A percentile compares a stretch with the other conserved stretches of the same genome.
These are phyloP conservation scores for Adansonia madagascariensis DNA, from an alignment of 441 rosid species.

Conservation along the genomic window DNA sequence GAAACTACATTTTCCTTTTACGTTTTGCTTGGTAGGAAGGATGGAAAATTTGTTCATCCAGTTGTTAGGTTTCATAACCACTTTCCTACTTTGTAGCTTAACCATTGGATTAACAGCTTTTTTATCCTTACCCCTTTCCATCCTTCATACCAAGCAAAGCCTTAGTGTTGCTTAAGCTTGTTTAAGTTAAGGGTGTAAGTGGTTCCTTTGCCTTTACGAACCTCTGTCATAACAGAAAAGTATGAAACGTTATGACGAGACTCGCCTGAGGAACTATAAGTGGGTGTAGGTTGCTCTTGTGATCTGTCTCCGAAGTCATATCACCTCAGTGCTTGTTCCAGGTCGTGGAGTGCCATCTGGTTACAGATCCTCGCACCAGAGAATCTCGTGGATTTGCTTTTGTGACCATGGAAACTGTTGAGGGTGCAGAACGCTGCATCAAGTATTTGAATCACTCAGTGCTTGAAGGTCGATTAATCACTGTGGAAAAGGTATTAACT, in stretches of 20 bases:
- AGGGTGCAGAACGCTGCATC: slow-evolving; percentile 50
- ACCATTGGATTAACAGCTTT: too few relatives aligned
- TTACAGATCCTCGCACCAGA: slow-evolving; percentile 46
- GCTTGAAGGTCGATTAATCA: slow-evolving; percentile 53
- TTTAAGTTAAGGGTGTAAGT: background rate
- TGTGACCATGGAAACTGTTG: slow-evolving; percentile 47
- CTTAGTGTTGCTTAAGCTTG: background rate
- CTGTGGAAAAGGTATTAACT: slow-evolving; percentile 50
- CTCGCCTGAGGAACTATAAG: background rate
- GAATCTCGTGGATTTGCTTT: slow-evolving; percentile 58
- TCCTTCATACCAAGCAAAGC: too few relatives aligned
- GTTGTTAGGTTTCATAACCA: too few relatives aligned
- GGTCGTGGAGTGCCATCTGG: slow-evolving; percentile 50
- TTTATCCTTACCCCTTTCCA: too few relatives aligned
- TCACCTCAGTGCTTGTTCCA: slow-evolving; percentile 28
- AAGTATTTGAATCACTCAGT: slow-evolving; percentile 50
- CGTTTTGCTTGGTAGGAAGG: too few relatives aligned
- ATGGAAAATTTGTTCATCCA: too few relatives aligned
- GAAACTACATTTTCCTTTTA: too few relatives aligned
- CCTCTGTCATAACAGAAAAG: background rate
- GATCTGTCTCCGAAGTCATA: background rate
- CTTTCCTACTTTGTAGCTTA: too few relatives aligned
- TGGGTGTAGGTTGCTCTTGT: background rate
- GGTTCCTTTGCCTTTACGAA: background rate
- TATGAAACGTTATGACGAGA: background rate